Conservation (phyloP, 805 yeast species). For the Pichia membranifaciens region DNA sequence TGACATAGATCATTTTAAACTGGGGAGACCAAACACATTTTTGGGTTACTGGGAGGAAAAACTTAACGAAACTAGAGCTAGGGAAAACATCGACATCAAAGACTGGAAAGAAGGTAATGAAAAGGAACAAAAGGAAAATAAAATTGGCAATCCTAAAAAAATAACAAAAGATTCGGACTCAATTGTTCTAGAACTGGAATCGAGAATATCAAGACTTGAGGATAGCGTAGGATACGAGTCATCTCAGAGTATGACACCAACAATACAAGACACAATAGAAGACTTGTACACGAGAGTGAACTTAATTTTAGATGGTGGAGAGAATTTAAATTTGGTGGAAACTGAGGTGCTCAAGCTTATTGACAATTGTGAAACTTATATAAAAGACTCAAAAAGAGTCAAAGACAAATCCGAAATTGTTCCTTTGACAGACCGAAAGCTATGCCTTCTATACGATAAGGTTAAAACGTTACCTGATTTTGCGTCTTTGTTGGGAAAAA, state of each 20-base stretch:
- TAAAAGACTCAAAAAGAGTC: constrained; percentile 11
- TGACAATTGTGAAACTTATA: constrained; percentile 9
- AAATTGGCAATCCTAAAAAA: background rate
- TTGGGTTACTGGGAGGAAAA: constrained; percentile 11
- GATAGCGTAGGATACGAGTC: background rate
- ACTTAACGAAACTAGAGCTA: background rate
- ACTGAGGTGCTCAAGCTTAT: constrained; percentile 13
- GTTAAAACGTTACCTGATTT: constrained; percentile 18
- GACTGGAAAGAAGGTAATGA: background rate
- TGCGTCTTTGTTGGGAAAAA: constrained; percentile 15
- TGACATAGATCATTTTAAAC: constrained; percentile 5
- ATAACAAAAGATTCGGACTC: background rate
- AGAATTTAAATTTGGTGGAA: constrained; percentile 14
- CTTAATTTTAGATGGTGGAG: constrained; percentile 17
- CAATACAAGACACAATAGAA: constrained; percentile 23
- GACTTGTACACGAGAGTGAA: constrained; percentile 23
- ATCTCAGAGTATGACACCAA: background rate
- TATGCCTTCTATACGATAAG: constrained; percentile 19
- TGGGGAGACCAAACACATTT: constrained; percentile 3
- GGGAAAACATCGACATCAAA: background rate
- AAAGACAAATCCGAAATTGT: constrained; percentile 8
- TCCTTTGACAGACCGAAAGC: constrained; percentile 18
- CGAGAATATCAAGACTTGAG: constrained; percentile 17
- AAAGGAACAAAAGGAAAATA: background rate
- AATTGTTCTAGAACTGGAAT: constrained; percentile 5